Evolutionary conservation across 139 green algal species (phyloP).

Genomic region (Chlorella sp.): DNA sequence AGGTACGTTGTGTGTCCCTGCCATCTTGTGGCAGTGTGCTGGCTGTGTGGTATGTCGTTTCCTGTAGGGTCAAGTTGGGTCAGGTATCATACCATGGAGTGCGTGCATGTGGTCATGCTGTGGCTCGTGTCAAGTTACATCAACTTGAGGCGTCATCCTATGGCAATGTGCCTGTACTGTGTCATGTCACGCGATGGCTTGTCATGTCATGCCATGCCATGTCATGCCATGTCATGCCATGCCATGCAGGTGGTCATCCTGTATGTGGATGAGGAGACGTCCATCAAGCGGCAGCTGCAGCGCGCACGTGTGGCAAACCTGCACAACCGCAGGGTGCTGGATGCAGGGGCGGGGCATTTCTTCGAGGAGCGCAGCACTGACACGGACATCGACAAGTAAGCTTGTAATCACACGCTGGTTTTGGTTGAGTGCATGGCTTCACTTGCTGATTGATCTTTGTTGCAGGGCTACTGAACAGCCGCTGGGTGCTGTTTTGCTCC

Average conservation of each 20-base stretch:
- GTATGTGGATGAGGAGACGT: constrained; percentile 89
- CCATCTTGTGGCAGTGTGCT: too few relatives aligned
- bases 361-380: constrained; percentile 54
- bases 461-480: neutral
- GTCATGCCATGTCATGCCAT: too few relatives aligned
- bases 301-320: constrained; percentile 53
- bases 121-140: too few relatives aligned
- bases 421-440: neutral
- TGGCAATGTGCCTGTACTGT: too few relatives aligned
- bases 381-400: constrained; percentile 58
- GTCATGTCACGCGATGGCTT: too few relatives aligned
- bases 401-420: neutral
- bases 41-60: too few relatives aligned
- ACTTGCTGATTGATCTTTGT: neutral
- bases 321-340: constrained; percentile 70
- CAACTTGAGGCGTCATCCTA: too few relatives aligned
- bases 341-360: constrained; percentile 67
- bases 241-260: constrained; percentile 66
- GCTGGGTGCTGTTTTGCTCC: neutral
- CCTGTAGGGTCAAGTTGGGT: too few relatives aligned
- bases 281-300: constrained; percentile 74
- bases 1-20: too few relatives aligned
- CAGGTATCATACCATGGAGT: too few relatives aligned
- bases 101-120: too few relatives aligned
- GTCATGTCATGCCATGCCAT: too few relatives aligned